Base-by-base conservation (phyloP, 208 protist species). In the Acanthamoeba triangularis region DNA sequence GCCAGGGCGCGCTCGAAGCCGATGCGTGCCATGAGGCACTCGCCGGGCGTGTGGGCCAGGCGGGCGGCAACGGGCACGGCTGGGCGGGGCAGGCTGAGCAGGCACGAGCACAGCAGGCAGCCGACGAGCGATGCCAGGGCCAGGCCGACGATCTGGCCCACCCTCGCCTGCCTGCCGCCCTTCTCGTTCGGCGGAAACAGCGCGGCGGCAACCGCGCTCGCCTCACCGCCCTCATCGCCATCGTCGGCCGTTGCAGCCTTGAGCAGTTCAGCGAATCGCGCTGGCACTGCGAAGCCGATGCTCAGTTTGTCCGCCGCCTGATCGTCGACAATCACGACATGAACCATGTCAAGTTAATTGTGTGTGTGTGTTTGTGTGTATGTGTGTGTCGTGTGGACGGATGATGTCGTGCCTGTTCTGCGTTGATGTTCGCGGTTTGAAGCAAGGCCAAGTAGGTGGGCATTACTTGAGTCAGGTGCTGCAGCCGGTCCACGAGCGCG, bases 81-180 rank as follows among this genome's bases (percentile, higher is more conserved):
- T 2, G 74, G 14, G 41, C 30, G 44, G 1, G 74, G 74, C 0
- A 84, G 74, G 28, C 23, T n/a, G 44, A 84, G 74, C 35, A 35
- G 41, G 37, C 23, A 33, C 25, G 74, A 16, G 74, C 74, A 84
- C n/a, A 84, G 14, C 44, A 84, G 41, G 74, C 74, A 44, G 4
- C 74, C 74, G 74, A 84, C 44, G 74, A 84, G 35, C 74, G 74
- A 84, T 11, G 74, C 74, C 16, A 84, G 28, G 74, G 18, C 74
- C 25, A 72, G 65, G 16, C 20, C 8, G 30, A 72, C 65, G 16
- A 72, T 28, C 59, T 65, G 59, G 1, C 25, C 59, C 18, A n/a
- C 23, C 25, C 59, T 14, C 25, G 59, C 59, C 16, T n/a, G 59
- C 16, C 25, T 23, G 6, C 59, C 59, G 59, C 59, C 59, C 59